Conservation (phyloP, 208 protist genomes). For the Trichomonas gallinae region DNA sequence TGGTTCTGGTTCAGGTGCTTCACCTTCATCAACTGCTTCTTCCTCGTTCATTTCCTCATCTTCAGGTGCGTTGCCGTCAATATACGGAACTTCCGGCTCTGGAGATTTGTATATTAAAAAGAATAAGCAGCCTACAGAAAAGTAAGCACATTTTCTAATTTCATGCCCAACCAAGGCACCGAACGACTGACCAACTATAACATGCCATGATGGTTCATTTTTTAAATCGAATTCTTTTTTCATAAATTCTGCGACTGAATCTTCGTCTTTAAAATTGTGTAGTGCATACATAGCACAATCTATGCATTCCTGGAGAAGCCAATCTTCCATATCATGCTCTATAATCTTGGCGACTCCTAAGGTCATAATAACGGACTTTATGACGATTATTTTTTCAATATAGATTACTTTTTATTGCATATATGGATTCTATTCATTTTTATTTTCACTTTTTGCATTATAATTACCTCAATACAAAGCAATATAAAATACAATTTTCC, state of each 20-base stretch:
- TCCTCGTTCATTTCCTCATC: background rate
- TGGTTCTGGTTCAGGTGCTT: background rate
- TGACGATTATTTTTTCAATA: background rate
- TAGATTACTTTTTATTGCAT: too few relatives aligned
- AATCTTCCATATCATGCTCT: background rate
- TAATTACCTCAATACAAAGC: too few relatives aligned
- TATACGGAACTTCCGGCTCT: background rate
- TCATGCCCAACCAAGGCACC: background rate
- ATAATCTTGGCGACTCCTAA: background rate
- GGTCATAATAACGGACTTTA: background rate
- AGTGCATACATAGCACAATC: background rate
- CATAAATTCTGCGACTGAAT: slow-evolving; percentile 17
- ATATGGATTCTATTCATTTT: too few relatives aligned
- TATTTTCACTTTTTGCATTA: too few relatives aligned
- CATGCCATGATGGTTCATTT: slow-evolving; percentile 11
- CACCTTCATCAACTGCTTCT: background rate
- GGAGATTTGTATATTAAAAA: slow-evolving; percentile 9
- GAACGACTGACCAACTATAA: slow-evolving; percentile 6
- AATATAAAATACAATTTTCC: too few relatives aligned
- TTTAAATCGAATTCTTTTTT: slow-evolving; percentile 16
- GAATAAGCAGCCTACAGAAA: background rate
- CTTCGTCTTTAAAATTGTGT: slow-evolving; percentile 9
- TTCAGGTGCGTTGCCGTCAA: background rate
- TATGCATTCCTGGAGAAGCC: background rate
- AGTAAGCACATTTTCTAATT: background rate